Evolutionary conservation across 805 yeast species (phyloP), one percentile per base, ranked within the genome.

Genomic region (Zygotorulaspora florentina): DNA sequence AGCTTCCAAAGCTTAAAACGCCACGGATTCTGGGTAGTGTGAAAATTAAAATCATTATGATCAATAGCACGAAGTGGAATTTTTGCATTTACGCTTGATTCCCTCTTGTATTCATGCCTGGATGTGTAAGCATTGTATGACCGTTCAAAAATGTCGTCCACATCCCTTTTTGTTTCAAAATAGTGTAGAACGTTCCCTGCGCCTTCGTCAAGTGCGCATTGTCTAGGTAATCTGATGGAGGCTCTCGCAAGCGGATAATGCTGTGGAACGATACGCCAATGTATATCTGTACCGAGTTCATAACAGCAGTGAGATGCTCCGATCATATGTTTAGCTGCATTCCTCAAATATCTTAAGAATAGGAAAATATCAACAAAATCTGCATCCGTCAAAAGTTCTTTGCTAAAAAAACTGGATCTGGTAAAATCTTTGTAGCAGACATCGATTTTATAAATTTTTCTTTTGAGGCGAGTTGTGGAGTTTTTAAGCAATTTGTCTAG

Each of bases 171-270:
- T 1, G 74, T 63, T 43, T 72, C 75, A 42, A 63, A 65, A 49
- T 72, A 75, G 34, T 70, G 66, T 15, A 68, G 63, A 7, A 72
- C 69, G n/a, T 68, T 64, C 20, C 70, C 70, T 2, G 74, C 71
- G 15, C 80, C 80, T 51, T 72, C 72, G 55, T 76, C 80, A 29
- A 67, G 62, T 6, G 70, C 57, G 49, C 75, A 72, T 38, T 68
- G 74, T 27, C 54, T 58, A 0, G 76, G 70, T n/a, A 73, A 48
- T 31, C 75, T 63, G 35, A 65, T 64, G 10, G 76, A 42, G 0
- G 77, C 72, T 44, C 76, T 59, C 3, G 51, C 36, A 6, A 69
- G 46, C 2, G 79, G 74, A 48, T 75, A 72, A 16, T 61, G 61
- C 2, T 76, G 74, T 7, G 40, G 53, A 9, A 56, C 50, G 2